Evolutionary conservation across 2,329 filamentous ascomycete genomes (phyloP).

Genomic region (Verticillium dahliae): DNA sequence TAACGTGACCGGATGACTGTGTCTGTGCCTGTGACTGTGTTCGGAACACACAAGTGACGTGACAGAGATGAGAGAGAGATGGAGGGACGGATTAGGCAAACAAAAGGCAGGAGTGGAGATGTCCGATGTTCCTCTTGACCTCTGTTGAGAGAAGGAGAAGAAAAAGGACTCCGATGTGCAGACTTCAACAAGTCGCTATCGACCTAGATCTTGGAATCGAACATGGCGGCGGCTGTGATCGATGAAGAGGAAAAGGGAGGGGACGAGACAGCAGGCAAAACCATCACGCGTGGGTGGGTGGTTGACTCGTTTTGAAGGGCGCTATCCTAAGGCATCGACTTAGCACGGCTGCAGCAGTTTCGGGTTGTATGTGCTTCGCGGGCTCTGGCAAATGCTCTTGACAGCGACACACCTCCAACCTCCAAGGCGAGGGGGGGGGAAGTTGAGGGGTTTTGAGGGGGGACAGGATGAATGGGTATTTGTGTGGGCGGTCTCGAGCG

Average conservation of each 20-base stretch:
- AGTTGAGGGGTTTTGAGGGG: no score
- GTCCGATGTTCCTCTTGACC: slow-evolving; percentile 3
- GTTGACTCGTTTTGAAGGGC: slow-evolving; percentile 24
- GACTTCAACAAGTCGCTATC: slow-evolving; percentile 49
- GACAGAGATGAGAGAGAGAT: slow-evolving; percentile 9
- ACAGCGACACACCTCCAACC: neutral
- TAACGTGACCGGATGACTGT: slow-evolving; percentile 7
- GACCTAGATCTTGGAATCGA: slow-evolving; percentile 45
- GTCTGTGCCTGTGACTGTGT: slow-evolving; percentile 7
- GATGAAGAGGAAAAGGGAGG: slow-evolving; percentile 32
- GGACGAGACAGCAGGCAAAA: slow-evolving; percentile 20
- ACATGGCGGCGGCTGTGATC: slow-evolving; percentile 47
- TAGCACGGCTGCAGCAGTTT: neutral
- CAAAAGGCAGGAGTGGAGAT: slow-evolving; percentile 8
- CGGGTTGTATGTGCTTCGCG: neutral
- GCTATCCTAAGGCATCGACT: neutral
- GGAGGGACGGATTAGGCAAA: slow-evolving; percentile 9
- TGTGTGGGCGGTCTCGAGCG: neutral
- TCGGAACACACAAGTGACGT: slow-evolving; percentile 8
- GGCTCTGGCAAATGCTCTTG: neutral
- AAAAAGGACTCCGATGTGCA: slow-evolving; percentile 27
- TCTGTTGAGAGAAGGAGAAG: neutral
- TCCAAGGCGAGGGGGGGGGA: neutral
- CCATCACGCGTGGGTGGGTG: slow-evolving; percentile 18
- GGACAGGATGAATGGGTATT: neutral